Percentiles rank a stretch among this genome's conserved stretches.
These are phyloP conservation scores for Acrocalymma vagum DNA, from an alignment of 2,329 filamentous ascomycete species.

Conservation along the genomic window DNA sequence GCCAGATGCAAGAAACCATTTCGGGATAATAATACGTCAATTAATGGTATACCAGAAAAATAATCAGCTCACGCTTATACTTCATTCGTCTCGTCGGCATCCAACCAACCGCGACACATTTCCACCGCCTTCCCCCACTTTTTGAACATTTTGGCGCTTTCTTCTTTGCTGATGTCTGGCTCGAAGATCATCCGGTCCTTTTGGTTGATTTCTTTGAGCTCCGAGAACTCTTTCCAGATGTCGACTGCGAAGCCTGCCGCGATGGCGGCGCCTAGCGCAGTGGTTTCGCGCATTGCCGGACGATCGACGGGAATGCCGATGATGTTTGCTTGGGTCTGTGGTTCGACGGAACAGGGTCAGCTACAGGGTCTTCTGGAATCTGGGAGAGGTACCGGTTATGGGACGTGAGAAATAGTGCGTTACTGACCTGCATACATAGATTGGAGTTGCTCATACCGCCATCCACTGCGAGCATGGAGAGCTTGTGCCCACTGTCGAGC, in stretches of 20 bases:
- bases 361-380: conserved; percentile 7
- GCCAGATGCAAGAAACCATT: conserved; percentile 24
- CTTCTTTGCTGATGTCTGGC: conserved; percentile 68
- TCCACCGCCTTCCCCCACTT: conserved; percentile 80
- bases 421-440: conserved; percentile 77
- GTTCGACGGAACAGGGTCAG: conserved; percentile 21
- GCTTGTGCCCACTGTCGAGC: conserved; percentile 78
- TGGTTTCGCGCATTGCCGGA: conserved; percentile 89
- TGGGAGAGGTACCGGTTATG: conserved; percentile 11
- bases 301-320: conserved; percentile 84
- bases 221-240: conserved; percentile 78
- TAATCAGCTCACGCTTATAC: conserved; percentile 38
- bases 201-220: conserved; percentile 77
- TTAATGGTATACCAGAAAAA: conserved; percentile 31
- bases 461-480: conserved; percentile 81
- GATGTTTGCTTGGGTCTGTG: conserved; percentile 80
- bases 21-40: conserved; percentile 32
- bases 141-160: conserved; percentile 70
- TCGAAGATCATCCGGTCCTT: conserved; percentile 74
- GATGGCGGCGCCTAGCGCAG: conserved; percentile 86
- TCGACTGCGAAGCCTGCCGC: conserved; percentile 85
- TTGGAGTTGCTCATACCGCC: conserved; percentile 90
- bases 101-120: conserved; percentile 79
- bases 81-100: conserved; percentile 50
- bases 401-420: background rate